Evolutionary conservation across 768 basidiomycete species (phyloP).

Genomic region (Hirschioporus abietinus): DNA sequence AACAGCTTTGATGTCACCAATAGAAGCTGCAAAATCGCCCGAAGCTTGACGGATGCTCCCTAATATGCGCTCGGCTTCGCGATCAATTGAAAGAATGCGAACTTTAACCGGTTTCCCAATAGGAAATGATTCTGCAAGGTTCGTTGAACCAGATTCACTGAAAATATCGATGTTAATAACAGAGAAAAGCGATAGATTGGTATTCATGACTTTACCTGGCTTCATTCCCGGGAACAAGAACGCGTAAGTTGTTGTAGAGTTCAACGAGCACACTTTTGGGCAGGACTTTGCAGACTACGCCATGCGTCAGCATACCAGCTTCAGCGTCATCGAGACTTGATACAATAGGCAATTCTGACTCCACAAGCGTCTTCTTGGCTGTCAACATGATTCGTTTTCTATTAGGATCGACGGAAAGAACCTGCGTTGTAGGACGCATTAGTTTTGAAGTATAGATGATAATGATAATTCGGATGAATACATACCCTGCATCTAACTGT

Average conservation of each 20-base stretch:
- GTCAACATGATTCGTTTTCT: constrained; percentile 81
- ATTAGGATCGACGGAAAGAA: constrained; percentile 77
- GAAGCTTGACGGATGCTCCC: constrained; percentile 85
- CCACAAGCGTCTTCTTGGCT: constrained; percentile 84
- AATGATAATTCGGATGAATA: constrained; percentile 7
- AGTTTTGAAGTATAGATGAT: constrained; percentile 5
- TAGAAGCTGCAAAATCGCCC: constrained; percentile 39
- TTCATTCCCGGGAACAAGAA: constrained; percentile 74
- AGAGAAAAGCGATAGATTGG: background rate
- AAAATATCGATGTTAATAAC: constrained; percentile 3
- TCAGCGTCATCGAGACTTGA: constrained; percentile 59
- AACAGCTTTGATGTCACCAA: constrained; percentile 63
- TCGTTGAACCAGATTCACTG: constrained; percentile 63
- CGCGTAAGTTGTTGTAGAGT: constrained; percentile 86
- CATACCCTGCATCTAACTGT: constrained; percentile 82
- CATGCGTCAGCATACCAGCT: constrained; percentile 70
- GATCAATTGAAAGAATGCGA: constrained; percentile 62
- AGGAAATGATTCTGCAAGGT: constrained; percentile 58
- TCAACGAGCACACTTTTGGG: constrained; percentile 82
- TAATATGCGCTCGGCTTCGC: constrained; percentile 56
- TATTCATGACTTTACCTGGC: constrained; percentile 51
- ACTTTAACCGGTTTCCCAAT: constrained; percentile 84
- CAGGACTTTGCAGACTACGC: constrained; percentile 76
- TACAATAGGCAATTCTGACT: constrained; percentile 71
- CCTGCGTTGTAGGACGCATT: constrained; percentile 34